These are phyloP conservation scores for Colletotrichum costaricense DNA, from an alignment of 2,329 filamentous ascomycete genomes.

Conservation along the genomic window DNA sequence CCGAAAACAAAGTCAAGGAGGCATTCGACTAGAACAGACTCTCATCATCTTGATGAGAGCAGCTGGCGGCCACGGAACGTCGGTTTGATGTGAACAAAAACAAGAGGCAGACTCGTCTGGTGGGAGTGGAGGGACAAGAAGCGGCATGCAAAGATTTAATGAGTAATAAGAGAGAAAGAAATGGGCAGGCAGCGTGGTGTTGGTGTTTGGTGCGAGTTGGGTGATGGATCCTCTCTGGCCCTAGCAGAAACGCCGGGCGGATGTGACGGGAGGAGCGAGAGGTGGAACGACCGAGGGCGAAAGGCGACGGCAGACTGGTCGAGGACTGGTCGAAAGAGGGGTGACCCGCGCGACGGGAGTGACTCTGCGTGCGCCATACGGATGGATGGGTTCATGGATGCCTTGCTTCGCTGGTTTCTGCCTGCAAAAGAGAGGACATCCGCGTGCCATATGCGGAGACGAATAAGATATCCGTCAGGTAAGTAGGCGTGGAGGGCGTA, in stretches of 20 bases:
- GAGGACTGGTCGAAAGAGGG: not conserved
- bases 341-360: conserved; percentile 6
- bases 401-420: not conserved
- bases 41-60: conserved; percentile 12
- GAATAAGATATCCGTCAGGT: too few relatives aligned
- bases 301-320: conserved; percentile 3
- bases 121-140: conserved; percentile 33
- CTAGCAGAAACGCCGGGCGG: conserved; percentile 17
- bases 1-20: not conserved
- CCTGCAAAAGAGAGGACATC: not conserved
- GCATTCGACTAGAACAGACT: not conserved
- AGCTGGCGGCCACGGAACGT: not conserved
- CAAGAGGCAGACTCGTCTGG: conserved; percentile 16
- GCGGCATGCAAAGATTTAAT: conserved; percentile 35
- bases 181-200: conserved; percentile 29
- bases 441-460: not conserved
- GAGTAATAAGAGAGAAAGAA: conserved; percentile 35
- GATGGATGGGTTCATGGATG: not conserved
- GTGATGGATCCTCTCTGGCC: conserved; percentile 24
- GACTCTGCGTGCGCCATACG: not conserved
- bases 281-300: not conserved
- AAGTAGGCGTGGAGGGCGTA: not conserved
- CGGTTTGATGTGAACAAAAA: conserved; percentile 1
- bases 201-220: conserved; percentile 8
- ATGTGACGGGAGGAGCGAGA: conserved; percentile 25